phyloP scores from a whole-genome alignment of 306 rosid genomes.

The Prunus dulcis region DNA sequence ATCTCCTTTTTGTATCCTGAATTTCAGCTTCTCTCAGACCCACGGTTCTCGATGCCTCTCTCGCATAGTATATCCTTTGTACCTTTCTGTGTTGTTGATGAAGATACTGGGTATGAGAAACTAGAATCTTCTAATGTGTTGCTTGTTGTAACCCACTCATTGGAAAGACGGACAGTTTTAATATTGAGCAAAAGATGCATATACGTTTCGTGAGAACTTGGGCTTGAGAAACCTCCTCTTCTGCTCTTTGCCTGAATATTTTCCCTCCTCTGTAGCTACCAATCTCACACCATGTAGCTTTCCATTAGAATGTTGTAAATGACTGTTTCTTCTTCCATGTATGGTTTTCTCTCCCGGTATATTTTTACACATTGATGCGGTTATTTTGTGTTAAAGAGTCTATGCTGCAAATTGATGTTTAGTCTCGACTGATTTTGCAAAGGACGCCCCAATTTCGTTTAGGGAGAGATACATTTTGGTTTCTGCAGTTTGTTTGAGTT shows the following conservation, averaged over 20 bases:
- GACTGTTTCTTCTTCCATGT: neutral
- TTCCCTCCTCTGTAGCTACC: neutral
- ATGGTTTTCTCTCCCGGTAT: neutral
- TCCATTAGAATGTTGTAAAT: neutral
- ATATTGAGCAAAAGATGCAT: constrained; percentile 10
- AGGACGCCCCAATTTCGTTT: too few relatives aligned
- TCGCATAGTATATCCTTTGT: neutral
- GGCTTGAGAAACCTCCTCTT: neutral
- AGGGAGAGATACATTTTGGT: too few relatives aligned
- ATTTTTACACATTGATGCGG: neutral
- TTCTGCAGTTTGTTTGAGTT: too few relatives aligned
- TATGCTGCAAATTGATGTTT: too few relatives aligned
- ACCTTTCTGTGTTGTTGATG: constrained; percentile 6
- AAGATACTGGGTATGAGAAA: constrained; percentile 23
- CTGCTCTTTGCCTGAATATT: neutral
- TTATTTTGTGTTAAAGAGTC: too few relatives aligned
- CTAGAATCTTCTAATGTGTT: constrained; percentile 20
- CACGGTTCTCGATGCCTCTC: constrained; percentile 5
- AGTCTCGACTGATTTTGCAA: too few relatives aligned
- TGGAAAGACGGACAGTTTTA: constrained; percentile 13
- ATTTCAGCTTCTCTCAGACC: constrained; percentile 8
- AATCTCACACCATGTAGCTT: constrained; percentile 1
- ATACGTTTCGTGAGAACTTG: constrained; percentile 14
- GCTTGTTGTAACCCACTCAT: constrained; percentile 23
- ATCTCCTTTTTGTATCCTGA: neutral